A percentile compares a stretch with the other conserved stretches of the same genome.
These are phyloP conservation scores for Hibiscus syriacus DNA, from an alignment of 345 rosid genomes.

Conservation along the genomic window DNA sequence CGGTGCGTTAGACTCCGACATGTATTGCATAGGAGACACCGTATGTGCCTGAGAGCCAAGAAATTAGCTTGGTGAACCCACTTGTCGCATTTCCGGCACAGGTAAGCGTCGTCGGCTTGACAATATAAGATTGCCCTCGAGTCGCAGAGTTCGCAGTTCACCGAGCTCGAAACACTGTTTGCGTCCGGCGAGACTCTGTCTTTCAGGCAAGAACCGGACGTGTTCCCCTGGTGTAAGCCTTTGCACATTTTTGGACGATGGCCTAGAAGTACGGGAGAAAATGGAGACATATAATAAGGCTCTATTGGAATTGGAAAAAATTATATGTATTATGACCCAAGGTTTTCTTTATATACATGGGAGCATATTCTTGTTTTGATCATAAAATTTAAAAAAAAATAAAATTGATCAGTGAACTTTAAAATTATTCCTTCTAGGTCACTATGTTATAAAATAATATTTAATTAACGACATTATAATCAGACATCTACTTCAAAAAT, in stretches of 20 bases:
- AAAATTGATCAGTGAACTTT: too few species aligned
- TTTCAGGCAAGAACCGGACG: neutral
- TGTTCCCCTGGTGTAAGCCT: slow-evolving; percentile 31
- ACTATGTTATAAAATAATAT: too few species aligned
- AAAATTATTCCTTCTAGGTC: too few species aligned
- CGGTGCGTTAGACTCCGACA: slow-evolving; percentile 58
- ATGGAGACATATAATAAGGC: neutral
- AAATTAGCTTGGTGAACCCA: slow-evolving; percentile 79
- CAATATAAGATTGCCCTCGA: slow-evolving; percentile 54
- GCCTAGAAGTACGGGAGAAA: neutral
- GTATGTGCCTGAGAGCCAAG: slow-evolving; percentile 62
- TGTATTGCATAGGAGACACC: slow-evolving; percentile 55
- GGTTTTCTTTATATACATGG: neutral
- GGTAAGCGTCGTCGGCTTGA: slow-evolving; percentile 70
- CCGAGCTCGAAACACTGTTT: neutral
- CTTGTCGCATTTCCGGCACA: slow-evolving; percentile 59
- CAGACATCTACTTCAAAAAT: too few species aligned
- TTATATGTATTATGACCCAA: neutral
- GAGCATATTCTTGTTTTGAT: neutral
- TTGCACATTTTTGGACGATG: slow-evolving; percentile 38
- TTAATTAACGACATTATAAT: too few species aligned
- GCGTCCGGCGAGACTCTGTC: neutral
- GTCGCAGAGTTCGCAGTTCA: slow-evolving; percentile 60
- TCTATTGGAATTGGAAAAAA: neutral
- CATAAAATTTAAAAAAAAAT: too few species aligned